Conservation (phyloP, 768 basidiomycete species). For the Leccinum disarticulatum region DNA sequence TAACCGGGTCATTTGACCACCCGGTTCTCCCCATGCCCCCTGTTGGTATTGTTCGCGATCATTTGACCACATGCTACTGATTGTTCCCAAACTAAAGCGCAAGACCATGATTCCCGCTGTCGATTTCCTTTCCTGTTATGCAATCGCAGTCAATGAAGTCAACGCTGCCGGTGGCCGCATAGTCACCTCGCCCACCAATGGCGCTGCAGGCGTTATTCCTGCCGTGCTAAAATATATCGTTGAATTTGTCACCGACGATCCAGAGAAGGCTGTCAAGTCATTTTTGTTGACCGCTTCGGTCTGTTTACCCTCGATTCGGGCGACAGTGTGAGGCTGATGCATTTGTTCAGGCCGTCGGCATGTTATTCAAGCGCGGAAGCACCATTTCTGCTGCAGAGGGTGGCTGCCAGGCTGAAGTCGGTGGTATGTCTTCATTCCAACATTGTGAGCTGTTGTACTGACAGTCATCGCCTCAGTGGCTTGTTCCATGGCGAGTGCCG, state of each 20-base stretch:
- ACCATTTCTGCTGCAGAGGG: slow-evolving; percentile 97
- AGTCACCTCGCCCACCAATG: slow-evolving; percentile 93
- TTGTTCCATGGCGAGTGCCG: slow-evolving; percentile 93
- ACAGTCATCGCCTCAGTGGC: slow-evolving; percentile 56
- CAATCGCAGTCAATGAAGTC: slow-evolving; percentile 93
- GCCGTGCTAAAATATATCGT: slow-evolving; percentile 87
- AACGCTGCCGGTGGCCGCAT: slow-evolving; percentile 92
- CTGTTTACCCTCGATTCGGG: slow-evolving; percentile 25
- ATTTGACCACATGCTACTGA: slow-evolving; percentile 3
- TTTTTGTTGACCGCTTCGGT: slow-evolving; percentile 90
- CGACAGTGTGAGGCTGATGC: slow-evolving; percentile 5
- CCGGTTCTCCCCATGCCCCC: slow-evolving; percentile 79
- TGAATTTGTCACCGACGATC: slow-evolving; percentile 92
- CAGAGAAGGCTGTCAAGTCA: slow-evolving; percentile 82
- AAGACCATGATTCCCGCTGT: slow-evolving; percentile 89
- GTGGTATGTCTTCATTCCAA: slow-evolving; percentile 47
- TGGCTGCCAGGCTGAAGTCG: slow-evolving; percentile 93
- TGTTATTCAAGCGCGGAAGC: slow-evolving; percentile 96
- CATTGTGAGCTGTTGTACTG: neutral
- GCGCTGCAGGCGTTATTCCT: slow-evolving; percentile 92
- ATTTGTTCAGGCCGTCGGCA: slow-evolving; percentile 70
- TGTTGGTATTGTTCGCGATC: slow-evolving; percentile 42
- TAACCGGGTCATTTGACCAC: slow-evolving; percentile 80
- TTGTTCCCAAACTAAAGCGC: slow-evolving; percentile 43
- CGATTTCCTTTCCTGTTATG: slow-evolving; percentile 92